These are phyloP conservation scores for Aschersonia sp. DNA, from an alignment of 2,329 filamentous ascomycete genomes.

Conservation along the genomic window DNA sequence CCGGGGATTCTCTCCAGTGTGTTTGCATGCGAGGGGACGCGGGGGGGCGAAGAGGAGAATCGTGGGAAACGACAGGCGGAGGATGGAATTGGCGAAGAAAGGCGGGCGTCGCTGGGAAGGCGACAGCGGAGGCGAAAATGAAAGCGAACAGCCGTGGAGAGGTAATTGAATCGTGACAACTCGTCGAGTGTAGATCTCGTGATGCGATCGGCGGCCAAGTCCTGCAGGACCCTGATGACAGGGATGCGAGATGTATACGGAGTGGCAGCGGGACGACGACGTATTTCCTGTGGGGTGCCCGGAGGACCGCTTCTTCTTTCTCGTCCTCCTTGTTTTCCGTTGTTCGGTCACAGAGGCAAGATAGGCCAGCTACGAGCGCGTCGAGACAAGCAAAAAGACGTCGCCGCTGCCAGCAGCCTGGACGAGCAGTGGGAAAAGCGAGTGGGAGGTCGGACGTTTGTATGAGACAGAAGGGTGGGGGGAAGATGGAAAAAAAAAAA, in stretches of 20 bases:
- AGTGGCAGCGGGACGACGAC: not conserved
- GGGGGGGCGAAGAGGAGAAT: too few species aligned
- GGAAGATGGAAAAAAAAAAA: not conserved
- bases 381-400: constrained; percentile 5
- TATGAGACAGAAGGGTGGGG: not conserved
- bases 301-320: too few species aligned
- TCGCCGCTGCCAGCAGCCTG: constrained; percentile 1
- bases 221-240: not conserved
- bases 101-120: too few species aligned
- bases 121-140: too few species aligned
- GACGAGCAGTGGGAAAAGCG: not conserved
- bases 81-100: too few species aligned
- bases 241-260: not conserved
- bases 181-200: too few species aligned
- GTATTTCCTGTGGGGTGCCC: too few species aligned
- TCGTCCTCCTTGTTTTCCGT: not conserved
- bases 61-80: too few species aligned
- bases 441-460: not conserved
- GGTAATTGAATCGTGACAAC: too few species aligned
- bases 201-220: not conserved
- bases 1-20: too few species aligned
- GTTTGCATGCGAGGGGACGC: too few species aligned
- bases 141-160: too few species aligned
- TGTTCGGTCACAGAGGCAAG: not conserved
- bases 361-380: constrained; percentile 17